Base-by-base conservation (phyloP, 2,329 filamentous ascomycete genomes). In the Pleurostoma richardsiae region DNA sequence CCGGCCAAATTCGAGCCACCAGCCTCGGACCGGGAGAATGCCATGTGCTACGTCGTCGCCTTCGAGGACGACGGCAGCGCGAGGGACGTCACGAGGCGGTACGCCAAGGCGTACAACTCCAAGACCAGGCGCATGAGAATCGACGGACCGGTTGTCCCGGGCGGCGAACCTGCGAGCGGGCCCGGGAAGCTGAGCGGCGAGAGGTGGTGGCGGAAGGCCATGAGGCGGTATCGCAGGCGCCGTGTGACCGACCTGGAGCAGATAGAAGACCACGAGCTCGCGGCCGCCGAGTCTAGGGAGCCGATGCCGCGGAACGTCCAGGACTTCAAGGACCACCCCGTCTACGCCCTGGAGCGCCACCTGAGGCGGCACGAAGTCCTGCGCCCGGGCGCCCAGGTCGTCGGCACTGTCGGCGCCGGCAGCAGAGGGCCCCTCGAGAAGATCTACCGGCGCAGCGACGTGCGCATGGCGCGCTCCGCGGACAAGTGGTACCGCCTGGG, bases 401-500 rank as follows among this genome's bases (percentile, higher is more conserved):
- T 87, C 31, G 94, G 94, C 0, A 94, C 89, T 45, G 80, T 96
- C 5, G 81, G 80, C 7, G 80, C 83, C 4, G 86, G 88, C 2
- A 70, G 76, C 64, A 73, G 79, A 61, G 67, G 79, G 52, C 58
- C 71, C 0, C 69, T 92, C 51, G 91, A 96, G 62, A 80, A 81
- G 44, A 85, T 99, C 0, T 99, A 89, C 61, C 82, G 91, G 28
- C 80, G 94, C 4, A 77, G 76, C 42, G 89, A 97, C 60, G 89
- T 99, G 0, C 83, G 88, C 44, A 59, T 82, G 4, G 90, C 90
- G 1, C 80, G 84, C 51, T 95, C 83, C 51, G 83, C 82, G 3
- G 90, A 95, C 54, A 90, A 87, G 52, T 99, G 94, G 95, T 96
- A 94, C 64, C 83, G 91, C 3, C 68, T 92, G 49, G 94, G 94